Base-by-base conservation (phyloP, 306 rosid genomes). In the Inga leiocalycina region DNA sequence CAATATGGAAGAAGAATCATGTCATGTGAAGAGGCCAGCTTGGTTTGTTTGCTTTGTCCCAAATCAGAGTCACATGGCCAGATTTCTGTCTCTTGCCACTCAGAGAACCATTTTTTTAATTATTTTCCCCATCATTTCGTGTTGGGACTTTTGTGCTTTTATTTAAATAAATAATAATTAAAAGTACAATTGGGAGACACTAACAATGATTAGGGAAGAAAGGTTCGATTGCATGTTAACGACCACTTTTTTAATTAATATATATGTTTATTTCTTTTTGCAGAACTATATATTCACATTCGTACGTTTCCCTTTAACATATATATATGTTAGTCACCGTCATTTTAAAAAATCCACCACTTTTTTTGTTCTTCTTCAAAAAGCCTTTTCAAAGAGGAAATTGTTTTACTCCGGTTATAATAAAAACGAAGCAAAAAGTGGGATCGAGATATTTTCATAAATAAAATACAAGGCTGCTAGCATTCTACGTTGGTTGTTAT, bases 11-110 rank as follows among this genome's bases (percentile, higher is more conserved):
- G 68, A 16, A 56, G 91, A 91, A 89, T 88, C 78, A 84, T 87
- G 76, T 79, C 97, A 92, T 89, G 97, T 92, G 97, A 89, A 85
- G 87, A 84, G 84, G 76, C 84, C 87, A 77, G 85, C 93, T 85
- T 75, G 85, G 91, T 84, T 83, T 69, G 80, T 83, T 86, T 89
- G 85, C 89, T 80, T 88, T 90, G 84, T 84, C 89, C 78, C 88
- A 83, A 85, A 85, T 88, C 88, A 80, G 48, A 65, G 86, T 85
- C 91, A 91, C 93, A 90, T 89, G 93, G 88, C 82, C 30, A 67
- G 64, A 54, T 81, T 66, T 61, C 71, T 73, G 67, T 70, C 76
- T 44, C 74, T 64, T n/a, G 76, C 39, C 71, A 69, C 45, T 77
- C 65, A 62, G 19, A 74, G 14, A 24, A 24, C 16, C 12, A 0